A percentile compares a stretch with the other conserved stretches of the same genome.
phyloP scores from a whole-genome alignment of 371 early-diverging fungal genomes.

The Actinomortierella wolfii region DNA sequence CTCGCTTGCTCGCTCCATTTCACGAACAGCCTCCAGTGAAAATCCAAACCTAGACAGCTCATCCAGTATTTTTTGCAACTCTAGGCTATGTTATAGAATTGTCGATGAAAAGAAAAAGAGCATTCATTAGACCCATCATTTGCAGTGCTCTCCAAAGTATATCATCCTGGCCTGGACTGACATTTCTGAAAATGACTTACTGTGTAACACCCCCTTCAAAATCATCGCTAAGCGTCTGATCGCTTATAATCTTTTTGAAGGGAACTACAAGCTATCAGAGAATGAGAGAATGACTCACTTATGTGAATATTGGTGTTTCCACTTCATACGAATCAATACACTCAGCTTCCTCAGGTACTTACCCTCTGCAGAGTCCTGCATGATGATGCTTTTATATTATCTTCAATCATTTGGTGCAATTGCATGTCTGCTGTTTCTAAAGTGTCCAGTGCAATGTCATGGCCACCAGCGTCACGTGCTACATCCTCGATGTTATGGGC shows the following conservation, averaged over 20 bases:
- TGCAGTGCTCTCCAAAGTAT: no score
- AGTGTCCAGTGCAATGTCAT: conserved; percentile 54
- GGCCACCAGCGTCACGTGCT: conserved; percentile 55
- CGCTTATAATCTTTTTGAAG: neutral
- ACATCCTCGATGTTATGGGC: conserved; percentile 68
- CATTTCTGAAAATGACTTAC: no score
- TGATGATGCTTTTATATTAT: conserved; percentile 14
- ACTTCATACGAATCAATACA: no score
- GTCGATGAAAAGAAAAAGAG: no score
- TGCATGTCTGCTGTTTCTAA: conserved; percentile 47
- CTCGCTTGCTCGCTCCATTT: neutral
- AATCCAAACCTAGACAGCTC: conserved; percentile 25
- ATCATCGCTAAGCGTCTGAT: conserved; percentile 2
- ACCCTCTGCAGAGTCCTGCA: conserved; percentile 49
- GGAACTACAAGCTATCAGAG: neutral
- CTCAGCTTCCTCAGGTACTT: conserved; percentile 19
- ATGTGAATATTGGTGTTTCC: no score
- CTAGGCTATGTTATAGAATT: conserved; percentile 5
- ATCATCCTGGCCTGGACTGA: no score
- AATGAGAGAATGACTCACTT: neutral
- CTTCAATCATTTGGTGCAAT: conserved; percentile 40
- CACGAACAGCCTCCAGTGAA: conserved; percentile 9
- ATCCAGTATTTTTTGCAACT: conserved; percentile 30
- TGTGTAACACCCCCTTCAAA: no score
- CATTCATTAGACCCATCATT: no score